A percentile compares a stretch with the other conserved stretches of the same genome.
These are phyloP conservation scores for Didymella keratinophila DNA, from an alignment of 2,329 filamentous ascomycete genomes.

Conservation along the genomic window DNA sequence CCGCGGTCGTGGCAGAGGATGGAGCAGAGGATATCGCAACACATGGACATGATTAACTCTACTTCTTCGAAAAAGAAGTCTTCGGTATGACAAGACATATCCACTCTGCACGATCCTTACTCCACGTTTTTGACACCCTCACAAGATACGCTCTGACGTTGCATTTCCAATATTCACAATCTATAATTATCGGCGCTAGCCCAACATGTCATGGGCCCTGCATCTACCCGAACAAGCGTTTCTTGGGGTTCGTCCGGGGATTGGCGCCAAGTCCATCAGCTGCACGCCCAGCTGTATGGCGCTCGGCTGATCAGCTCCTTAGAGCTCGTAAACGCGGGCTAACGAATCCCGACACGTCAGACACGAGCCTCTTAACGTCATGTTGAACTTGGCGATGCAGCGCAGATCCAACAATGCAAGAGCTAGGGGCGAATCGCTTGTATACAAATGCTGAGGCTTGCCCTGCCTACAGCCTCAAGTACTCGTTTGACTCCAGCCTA, in stretches of 20 bases:
- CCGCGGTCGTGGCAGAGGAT: neutral
- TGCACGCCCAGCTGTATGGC: conserved; percentile 7
- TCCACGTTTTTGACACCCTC: conserved; percentile 6
- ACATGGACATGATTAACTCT: conserved; percentile 1
- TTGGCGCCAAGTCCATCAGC: conserved; percentile 15
- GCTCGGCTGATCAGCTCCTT: conserved; percentile 11
- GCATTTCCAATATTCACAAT: conserved; percentile 2
- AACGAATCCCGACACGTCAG: conserved; percentile 17
- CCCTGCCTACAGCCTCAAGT: neutral
- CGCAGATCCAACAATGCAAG: conserved; percentile 4
- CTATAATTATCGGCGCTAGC: conserved; percentile 6
- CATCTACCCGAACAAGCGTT: conserved; percentile 6
- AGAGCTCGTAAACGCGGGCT: conserved; percentile 12
- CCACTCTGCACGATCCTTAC: conserved; percentile 1
- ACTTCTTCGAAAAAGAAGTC: neutral
- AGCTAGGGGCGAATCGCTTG: conserved; percentile 14
- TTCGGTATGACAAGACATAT: neutral
- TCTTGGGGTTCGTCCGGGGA: conserved; percentile 2
- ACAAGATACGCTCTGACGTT: conserved; percentile 11
- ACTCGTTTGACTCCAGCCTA: neutral
- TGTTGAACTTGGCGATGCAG: conserved; percentile 18
- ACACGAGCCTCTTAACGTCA: conserved; percentile 19
- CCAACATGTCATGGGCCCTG: conserved; percentile 9
- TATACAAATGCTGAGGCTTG: conserved; percentile 9
- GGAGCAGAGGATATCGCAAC: neutral